A percentile compares a stretch with the other conserved stretches of the same genome.
These are phyloP conservation scores for Cyclospora cayetanensis DNA, from an alignment of 169 alveolate genomes.

Conservation along the genomic window DNA sequence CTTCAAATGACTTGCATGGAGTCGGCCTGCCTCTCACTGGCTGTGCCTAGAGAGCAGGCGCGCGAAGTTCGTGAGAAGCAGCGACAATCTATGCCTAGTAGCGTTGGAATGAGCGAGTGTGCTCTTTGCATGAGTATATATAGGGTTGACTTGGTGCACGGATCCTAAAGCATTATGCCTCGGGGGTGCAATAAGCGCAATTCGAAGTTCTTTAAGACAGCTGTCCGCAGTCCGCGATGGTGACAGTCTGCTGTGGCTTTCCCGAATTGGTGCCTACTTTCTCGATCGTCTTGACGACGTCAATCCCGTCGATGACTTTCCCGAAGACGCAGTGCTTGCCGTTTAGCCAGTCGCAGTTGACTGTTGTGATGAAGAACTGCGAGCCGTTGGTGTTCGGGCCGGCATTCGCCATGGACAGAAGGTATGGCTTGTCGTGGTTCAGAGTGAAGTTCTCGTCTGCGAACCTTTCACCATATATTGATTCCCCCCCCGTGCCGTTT, in stretches of 20 bases:
- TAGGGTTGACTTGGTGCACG: no score
- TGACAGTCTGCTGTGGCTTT: constrained; percentile 87
- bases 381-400: constrained; percentile 98
- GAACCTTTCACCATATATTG: constrained; percentile 94
- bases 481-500: constrained; percentile 86
- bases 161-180: no score
- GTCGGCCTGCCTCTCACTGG: no score
- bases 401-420: constrained; percentile 95
- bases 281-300: constrained; percentile 93
- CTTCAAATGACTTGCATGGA: no score
- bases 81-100: no score
- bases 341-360: constrained; percentile 97
- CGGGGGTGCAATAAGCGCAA: background rate
- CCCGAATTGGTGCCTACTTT: constrained; percentile 93
- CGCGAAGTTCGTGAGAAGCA: no score
- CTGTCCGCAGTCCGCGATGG: constrained; percentile 95
- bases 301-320: constrained; percentile 92
- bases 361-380: constrained; percentile 98
- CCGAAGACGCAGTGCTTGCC: constrained; percentile 99
- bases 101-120: no score
- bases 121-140: no score
- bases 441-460: constrained; percentile 95
- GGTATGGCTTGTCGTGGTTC: constrained; percentile 93
- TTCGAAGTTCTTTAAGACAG: background rate
- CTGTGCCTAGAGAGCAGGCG: no score